A percentile compares a stretch with the other conserved stretches of the same genome.
Evolutionary conservation across 805 yeast species (phyloP).

Genomic region (Yarrowia sp.): DNA sequence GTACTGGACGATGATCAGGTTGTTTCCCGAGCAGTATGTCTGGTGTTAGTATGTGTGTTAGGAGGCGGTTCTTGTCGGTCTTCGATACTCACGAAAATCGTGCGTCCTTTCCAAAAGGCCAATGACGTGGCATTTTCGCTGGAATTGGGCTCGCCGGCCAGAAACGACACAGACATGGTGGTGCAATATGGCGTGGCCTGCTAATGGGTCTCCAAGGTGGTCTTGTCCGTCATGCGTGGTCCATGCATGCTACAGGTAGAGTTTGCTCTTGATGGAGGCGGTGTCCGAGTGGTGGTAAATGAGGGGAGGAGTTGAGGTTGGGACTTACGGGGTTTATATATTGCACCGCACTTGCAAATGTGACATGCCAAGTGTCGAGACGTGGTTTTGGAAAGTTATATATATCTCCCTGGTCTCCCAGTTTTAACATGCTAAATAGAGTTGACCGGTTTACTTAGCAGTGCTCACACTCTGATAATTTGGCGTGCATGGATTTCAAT

Average conservation of each 20-base stretch:
- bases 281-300: background rate
- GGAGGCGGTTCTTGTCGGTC: background rate
- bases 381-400: background rate
- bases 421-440: background rate
- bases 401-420: background rate
- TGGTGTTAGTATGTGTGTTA: slow-evolving; percentile 29
- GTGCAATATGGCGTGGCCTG: slow-evolving; percentile 10
- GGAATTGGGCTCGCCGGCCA: slow-evolving; percentile 85
- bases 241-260: slow-evolving; percentile 1
- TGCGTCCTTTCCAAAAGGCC: slow-evolving; percentile 35
- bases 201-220: slow-evolving; percentile 3
- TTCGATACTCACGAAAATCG: slow-evolving; percentile 22
- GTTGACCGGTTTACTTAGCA: background rate
- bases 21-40: slow-evolving; percentile 88
- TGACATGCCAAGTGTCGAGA: no score
- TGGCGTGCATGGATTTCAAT: slow-evolving; percentile 17
- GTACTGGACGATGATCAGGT: slow-evolving; percentile 69
- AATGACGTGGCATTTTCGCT: slow-evolving; percentile 35
- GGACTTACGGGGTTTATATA: background rate
- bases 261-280: background rate
- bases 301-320: background rate
- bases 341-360: no score
- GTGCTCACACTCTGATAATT: slow-evolving; percentile 3
- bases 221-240: background rate
- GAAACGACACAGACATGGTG: slow-evolving; percentile 50